Percentiles rank a stretch among this genome's conserved stretches.
These are phyloP conservation scores for Trametes cinnabarina DNA, from an alignment of 768 basidiomycete genomes.

Conservation along the genomic window DNA sequence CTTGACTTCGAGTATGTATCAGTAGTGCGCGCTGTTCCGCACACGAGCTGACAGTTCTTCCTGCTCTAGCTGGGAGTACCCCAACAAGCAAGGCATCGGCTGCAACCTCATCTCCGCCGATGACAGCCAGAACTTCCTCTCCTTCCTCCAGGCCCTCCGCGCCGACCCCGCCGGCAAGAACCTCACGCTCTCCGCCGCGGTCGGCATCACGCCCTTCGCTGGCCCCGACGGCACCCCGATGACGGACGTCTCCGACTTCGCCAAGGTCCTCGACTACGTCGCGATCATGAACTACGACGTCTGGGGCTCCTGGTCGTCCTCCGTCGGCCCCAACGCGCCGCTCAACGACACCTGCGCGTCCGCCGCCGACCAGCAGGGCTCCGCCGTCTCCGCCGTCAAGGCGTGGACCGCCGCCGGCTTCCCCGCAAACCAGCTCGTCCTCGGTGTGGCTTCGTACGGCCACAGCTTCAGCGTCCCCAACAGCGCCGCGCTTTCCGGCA, in stretches of 20 bases:
- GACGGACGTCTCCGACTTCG: conserved; percentile 69
- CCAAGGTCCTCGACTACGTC: conserved; percentile 64
- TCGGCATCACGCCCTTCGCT: conserved; percentile 47
- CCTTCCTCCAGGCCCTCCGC: conserved; percentile 71
- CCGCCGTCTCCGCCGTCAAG: conserved; percentile 70
- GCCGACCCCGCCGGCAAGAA: conserved; percentile 46
- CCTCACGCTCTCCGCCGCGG: conserved; percentile 57
- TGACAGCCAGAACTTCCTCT: conserved; percentile 77
- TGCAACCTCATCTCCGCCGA: conserved; percentile 57
- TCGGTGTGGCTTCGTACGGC: conserved; percentile 84
- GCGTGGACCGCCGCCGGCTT: conserved; percentile 82
- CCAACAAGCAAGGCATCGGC: conserved; percentile 59
- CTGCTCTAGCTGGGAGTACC: conserved; percentile 86
- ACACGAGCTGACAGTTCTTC: not conserved
- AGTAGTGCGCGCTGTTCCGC: not conserved
- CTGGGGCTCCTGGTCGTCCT: conserved; percentile 45
- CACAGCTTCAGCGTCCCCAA: conserved; percentile 58
- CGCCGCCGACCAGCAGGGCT: conserved; percentile 59
- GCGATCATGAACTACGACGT: conserved; percentile 72
- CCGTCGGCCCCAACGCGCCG: conserved; percentile 85
- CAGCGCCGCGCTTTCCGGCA: conserved; percentile 35
- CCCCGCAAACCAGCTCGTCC: conserved; percentile 69
- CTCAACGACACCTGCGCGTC: conserved; percentile 75
- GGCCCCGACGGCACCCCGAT: conserved; percentile 54
- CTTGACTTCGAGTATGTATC: conserved; percentile 41